These are phyloP conservation scores for Aspergillus sclerotialis DNA, from an alignment of 2,329 filamentous ascomycete species.

Conservation along the genomic window DNA sequence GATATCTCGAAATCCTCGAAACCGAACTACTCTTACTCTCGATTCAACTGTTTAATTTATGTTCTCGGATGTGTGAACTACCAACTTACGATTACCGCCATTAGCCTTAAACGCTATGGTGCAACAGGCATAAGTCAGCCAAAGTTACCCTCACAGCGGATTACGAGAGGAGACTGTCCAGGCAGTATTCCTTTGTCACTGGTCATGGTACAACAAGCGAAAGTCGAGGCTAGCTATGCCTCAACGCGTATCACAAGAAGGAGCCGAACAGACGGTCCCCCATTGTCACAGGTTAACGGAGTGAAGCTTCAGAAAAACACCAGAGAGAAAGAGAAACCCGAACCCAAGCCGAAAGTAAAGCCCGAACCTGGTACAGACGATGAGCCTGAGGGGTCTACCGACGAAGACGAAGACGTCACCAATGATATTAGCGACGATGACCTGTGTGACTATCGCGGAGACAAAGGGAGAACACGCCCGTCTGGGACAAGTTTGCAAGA, in stretches of 20 bases:
- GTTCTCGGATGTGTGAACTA: too few relatives aligned
- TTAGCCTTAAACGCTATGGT: too few relatives aligned
- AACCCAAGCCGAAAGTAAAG: conserved; percentile 2
- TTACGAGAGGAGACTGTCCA: too few relatives aligned
- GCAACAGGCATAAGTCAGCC: too few relatives aligned
- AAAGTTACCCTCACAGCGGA: too few relatives aligned
- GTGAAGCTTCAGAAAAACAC: conserved; percentile 3
- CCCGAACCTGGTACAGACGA: conserved; percentile 24
- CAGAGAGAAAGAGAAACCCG: conserved; percentile 1
- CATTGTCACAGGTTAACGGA: conserved; percentile 17
- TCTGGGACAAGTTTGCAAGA: conserved; percentile 13
- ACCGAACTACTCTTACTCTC: too few relatives aligned
- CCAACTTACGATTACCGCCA: too few relatives aligned
- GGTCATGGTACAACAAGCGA: too few relatives aligned
- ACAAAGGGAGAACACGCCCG: conserved; percentile 1
- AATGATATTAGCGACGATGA: conserved; percentile 7
- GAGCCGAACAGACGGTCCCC: conserved; percentile 9
- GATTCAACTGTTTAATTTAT: too few relatives aligned
- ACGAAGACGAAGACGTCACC: conserved; percentile 16
- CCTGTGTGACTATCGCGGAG: too few relatives aligned
- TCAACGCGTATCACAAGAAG: conserved; percentile 15
- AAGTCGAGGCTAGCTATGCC: conserved; percentile 21
- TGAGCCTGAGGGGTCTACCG: conserved; percentile 27
- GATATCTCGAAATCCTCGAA: too few relatives aligned
- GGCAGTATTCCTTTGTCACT: too few relatives aligned